phyloP scores from a whole-genome alignment of 164 flowering plant genomes.

The Cinnamomum chago region DNA sequence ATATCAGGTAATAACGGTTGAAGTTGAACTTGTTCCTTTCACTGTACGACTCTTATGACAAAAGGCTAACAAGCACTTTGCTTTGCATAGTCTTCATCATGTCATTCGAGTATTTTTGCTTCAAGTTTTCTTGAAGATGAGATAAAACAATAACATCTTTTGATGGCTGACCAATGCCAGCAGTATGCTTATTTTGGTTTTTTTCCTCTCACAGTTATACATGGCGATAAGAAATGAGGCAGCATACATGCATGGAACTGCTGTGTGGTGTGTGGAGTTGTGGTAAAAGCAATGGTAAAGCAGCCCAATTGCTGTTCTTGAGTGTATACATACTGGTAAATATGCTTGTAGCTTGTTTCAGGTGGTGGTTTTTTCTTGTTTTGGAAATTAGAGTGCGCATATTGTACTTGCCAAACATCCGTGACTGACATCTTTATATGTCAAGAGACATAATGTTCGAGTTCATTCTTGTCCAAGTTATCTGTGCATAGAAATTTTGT shows the following conservation, averaged over 20 bases:
- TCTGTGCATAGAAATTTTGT: not conserved
- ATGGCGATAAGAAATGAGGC: not conserved
- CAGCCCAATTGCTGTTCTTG: not conserved
- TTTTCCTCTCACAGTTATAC: not conserved
- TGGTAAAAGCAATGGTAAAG: not conserved
- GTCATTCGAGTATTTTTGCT: no score
- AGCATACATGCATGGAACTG: not conserved
- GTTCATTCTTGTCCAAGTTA: not conserved
- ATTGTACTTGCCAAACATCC: not conserved
- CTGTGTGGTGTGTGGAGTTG: not conserved
- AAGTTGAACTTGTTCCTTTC: not conserved
- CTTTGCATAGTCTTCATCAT: no score
- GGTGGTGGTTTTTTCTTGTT: not conserved
- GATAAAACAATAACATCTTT: no score
- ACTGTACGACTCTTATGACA: no score
- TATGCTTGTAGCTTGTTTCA: not conserved
- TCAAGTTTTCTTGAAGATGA: no score
- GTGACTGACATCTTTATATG: not conserved
- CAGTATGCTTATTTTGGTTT: not conserved
- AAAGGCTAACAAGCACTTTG: no score
- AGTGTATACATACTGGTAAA: not conserved
- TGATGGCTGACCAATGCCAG: no score
- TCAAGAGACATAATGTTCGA: not conserved
- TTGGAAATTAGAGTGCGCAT: not conserved
- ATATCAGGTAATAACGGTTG: not conserved